Evolutionary conservation across 768 basidiomycete species (phyloP).

Genomic region (Fomitopsis pulvina): DNA sequence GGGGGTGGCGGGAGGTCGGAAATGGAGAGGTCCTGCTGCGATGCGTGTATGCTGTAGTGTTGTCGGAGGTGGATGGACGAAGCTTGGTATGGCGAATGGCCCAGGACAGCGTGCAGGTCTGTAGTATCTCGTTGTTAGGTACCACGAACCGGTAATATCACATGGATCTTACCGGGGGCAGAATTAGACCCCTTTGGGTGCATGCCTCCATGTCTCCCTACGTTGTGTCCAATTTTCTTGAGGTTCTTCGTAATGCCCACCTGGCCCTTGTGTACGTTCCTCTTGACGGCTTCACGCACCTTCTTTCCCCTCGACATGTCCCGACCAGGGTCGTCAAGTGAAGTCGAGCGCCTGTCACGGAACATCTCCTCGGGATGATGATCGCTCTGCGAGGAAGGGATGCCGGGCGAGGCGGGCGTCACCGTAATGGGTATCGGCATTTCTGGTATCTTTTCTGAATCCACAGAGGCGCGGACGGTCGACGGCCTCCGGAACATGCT

Average conservation of each 20-base stretch:
- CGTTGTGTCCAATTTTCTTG: slow-evolving; percentile 68
- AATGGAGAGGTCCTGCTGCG: slow-evolving; percentile 24
- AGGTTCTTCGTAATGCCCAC: slow-evolving; percentile 71
- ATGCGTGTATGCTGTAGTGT: slow-evolving; percentile 29
- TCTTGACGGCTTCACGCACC: slow-evolving; percentile 69
- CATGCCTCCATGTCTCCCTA: slow-evolving; percentile 42
- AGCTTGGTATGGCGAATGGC: slow-evolving; percentile 59
- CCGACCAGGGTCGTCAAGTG: slow-evolving; percentile 25
- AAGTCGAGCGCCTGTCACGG: slow-evolving; percentile 13
- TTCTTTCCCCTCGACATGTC: slow-evolving; percentile 62
- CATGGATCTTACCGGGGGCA: slow-evolving; percentile 49
- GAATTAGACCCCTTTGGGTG: slow-evolving; percentile 54
- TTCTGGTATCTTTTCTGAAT: slow-evolving; percentile 7
- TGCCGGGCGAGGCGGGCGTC: slow-evolving; percentile 51
- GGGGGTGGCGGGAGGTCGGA: slow-evolving; percentile 39
- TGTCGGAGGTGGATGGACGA: slow-evolving; percentile 83
- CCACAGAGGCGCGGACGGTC: slow-evolving; percentile 4
- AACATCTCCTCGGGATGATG: neutral
- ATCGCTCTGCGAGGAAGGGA: slow-evolving; percentile 1
- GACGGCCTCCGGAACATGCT: neutral
- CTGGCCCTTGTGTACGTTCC: slow-evolving; percentile 66
- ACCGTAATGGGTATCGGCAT: slow-evolving; percentile 44
- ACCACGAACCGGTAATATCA: neutral
- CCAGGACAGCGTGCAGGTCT: slow-evolving; percentile 69
- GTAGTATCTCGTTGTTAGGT: neutral